Evolutionary conservation across 805 yeast species (phyloP).

Genomic region (Wickerhamomyces rabaulensis): DNA sequence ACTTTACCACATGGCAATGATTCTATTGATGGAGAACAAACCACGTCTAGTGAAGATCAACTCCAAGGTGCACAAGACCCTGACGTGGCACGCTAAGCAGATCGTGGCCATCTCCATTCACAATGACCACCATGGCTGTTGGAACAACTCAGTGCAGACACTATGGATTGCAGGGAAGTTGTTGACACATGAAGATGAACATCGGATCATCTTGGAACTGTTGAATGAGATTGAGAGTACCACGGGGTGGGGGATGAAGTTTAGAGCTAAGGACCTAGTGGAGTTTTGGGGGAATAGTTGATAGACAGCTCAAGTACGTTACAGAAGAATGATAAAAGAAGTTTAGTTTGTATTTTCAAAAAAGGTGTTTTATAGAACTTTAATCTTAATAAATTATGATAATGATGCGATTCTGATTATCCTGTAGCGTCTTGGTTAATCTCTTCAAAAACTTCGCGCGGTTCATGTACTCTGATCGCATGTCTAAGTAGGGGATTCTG

Average conservation of each 20-base stretch:
- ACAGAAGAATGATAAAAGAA: too few species aligned
- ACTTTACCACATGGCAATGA: conserved; percentile 34
- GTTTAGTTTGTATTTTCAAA: too few species aligned
- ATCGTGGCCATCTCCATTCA: conserved; percentile 16
- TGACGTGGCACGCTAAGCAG: conserved; percentile 23
- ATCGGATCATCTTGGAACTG: conserved; percentile 25
- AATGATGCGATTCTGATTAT: too few species aligned
- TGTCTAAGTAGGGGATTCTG: too few species aligned
- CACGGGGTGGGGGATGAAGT: conserved; percentile 30
- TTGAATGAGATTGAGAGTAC: conserved; percentile 23
- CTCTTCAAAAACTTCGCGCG: too few species aligned
- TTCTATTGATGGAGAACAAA: conserved; percentile 33
- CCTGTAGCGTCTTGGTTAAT: too few species aligned
- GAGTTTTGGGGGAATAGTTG: conserved; percentile 21
- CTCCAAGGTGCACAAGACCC: conserved; percentile 13
- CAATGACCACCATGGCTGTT: conserved; percentile 21
- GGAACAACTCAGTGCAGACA: conserved; percentile 20
- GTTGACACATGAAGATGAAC: conserved; percentile 22
- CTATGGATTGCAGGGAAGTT: conserved; percentile 21
- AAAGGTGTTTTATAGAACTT: too few species aligned
- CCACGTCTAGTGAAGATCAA: conserved; percentile 30
- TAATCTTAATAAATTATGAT: too few species aligned
- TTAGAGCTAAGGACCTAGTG: conserved; percentile 24
- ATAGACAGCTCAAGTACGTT: too few species aligned
- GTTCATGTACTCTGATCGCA: too few species aligned